Percentiles rank a stretch among this genome's conserved stretches.
phyloP scores from a whole-genome alignment of 371 early-diverging fungal species.

The Rhizopus sp. region DNA sequence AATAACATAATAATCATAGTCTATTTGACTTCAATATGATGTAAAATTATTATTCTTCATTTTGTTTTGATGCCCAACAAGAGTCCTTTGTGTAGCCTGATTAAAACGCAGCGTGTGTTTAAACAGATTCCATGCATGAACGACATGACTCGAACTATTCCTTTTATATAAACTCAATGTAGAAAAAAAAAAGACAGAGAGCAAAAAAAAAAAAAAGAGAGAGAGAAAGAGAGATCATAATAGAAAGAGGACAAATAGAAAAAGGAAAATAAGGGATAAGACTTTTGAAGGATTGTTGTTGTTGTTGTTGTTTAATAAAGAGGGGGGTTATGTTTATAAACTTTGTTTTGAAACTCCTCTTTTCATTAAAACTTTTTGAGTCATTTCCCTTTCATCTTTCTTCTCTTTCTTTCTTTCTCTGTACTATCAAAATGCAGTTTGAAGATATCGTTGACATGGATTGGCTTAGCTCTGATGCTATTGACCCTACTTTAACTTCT shows the following conservation, averaged over 20 bases:
- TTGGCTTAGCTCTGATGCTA: constrained; percentile 34
- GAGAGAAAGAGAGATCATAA: background rate
- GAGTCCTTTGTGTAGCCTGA: background rate
- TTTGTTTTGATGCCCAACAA: background rate
- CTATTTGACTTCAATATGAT: no score
- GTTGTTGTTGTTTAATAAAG: background rate
- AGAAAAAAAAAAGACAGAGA: background rate
- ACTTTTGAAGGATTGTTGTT: background rate
- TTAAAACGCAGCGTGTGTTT: background rate
- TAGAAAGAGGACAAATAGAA: background rate
- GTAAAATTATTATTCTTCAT: no score
- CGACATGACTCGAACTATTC: no score
- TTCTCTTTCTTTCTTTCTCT: background rate
- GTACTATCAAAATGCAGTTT: constrained; percentile 26
- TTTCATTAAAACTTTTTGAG: background rate
- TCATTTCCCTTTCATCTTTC: constrained; percentile 5
- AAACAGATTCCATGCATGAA: no score
- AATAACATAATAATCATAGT: background rate
- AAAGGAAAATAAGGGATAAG: background rate
- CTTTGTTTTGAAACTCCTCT: constrained; percentile 6
- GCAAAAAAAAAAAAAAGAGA: background rate
- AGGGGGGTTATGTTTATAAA: background rate
- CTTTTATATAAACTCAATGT: background rate
- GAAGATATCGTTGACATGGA: constrained; percentile 45
- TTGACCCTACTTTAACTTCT: constrained; percentile 13